Evolutionary conservation across 1,284 basidiomycete genomes (phyloP), one percentile per base, ranked within the genome.

Genomic region (Ceratobasidium sp.): DNA sequence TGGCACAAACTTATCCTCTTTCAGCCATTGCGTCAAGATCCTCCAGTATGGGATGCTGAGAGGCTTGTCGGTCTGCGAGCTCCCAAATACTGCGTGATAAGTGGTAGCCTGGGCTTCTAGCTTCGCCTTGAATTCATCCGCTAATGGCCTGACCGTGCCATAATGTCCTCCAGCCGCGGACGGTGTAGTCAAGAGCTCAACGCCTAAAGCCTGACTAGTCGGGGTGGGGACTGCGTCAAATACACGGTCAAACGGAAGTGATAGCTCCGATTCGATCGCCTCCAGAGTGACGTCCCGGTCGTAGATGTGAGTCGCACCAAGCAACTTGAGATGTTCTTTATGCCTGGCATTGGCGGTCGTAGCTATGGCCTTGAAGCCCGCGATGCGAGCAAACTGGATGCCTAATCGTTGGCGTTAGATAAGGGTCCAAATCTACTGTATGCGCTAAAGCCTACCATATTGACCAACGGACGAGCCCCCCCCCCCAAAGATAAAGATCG

Each of bases 241-340:
- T 3, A 65, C 82, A 36, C 82, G 18, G 6, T 32, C 30, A 30
- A 80, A 50, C 16, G 71, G 3, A 34, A 62, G 32, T 9, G 73
- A 53, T 14, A 81, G 77, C 50, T 79, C 78, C 6, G 72, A 72
- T 46, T 83, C 75, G 39, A 81, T 77, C 1, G 70, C 72, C 0
- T 74, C 74, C 26, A 85, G 77, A 10, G 75, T 55, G 18, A 78
- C 53, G 23, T 81, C 77, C 43, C 85, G 82, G 73, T 87, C 84
- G 61, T 89, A 77, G 65, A 87, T 79, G 50, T 85, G 80, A 0
- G 85, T 86, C 0, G 86, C 88, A 1, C 89, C 88, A 28, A 87
- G 79, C 0, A 81, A 79, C 75, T 84, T 84, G 72, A 89, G 82
- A 45, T 78, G 76, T 0, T 78, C 79, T n/a, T 77, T 76, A 74